These are phyloP conservation scores for Pseudogymnoascus pannorum DNA, from an alignment of 2,329 filamentous ascomycete genomes.

Conservation along the genomic window DNA sequence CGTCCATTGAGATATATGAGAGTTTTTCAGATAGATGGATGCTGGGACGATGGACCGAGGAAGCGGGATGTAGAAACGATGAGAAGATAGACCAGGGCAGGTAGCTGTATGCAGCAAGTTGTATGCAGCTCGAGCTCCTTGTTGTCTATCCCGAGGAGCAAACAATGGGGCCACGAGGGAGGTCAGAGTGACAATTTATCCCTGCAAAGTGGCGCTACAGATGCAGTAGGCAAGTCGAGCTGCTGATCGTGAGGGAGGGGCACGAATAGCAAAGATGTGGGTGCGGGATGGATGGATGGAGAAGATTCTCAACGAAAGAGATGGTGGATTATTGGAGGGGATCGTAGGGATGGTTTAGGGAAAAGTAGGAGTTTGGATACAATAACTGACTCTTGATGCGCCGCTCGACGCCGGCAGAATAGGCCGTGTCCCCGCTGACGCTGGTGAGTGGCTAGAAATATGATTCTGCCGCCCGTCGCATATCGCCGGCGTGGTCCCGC, in stretches of 20 bases:
- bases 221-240: neutral
- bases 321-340: neutral
- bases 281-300: neutral
- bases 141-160: neutral
- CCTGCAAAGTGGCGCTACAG: slow-evolving; percentile 3
- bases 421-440: neutral
- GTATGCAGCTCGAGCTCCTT: neutral
- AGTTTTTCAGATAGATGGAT: neutral
- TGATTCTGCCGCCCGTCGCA: neutral
- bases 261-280: no score
- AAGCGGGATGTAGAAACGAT: neutral
- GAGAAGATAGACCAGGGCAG: neutral
- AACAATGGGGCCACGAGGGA: slow-evolving; percentile 1
- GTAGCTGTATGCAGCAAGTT: neutral
- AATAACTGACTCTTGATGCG: neutral
- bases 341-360: neutral
- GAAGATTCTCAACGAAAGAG: neutral
- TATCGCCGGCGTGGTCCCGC: neutral
- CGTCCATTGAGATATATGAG: slow-evolving; percentile 8
- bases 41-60: neutral
- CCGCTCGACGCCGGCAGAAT: neutral
- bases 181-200: neutral
- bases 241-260: neutral
- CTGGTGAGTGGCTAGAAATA: neutral
- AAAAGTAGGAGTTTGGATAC: neutral